A percentile compares a stretch with the other conserved stretches of the same genome.
Evolutionary conservation across 2,329 filamentous ascomycete species (phyloP).

Genomic region (Blastomyces percursus): DNA sequence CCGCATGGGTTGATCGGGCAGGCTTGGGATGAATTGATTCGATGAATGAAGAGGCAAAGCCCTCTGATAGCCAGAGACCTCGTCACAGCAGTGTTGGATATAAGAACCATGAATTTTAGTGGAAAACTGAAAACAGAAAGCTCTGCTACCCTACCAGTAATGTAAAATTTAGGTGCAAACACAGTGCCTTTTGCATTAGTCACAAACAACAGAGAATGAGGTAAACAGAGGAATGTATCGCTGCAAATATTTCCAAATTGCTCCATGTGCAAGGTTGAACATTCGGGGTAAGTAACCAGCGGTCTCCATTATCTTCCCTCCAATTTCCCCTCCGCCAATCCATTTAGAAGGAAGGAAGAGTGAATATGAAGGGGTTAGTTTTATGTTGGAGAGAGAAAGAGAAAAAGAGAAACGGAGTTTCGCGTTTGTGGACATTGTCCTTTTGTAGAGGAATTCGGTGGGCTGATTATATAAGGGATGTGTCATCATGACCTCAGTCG

Average conservation of each 20-base stretch:
- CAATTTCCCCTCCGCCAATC: slow-evolving; percentile 38
- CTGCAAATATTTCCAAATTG: slow-evolving; percentile 39
- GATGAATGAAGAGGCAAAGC: slow-evolving; percentile 41
- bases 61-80: slow-evolving; percentile 47
- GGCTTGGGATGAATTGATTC: slow-evolving; percentile 56
- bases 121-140: background rate
- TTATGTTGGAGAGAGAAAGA: slow-evolving; percentile 29
- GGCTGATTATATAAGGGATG: background rate
- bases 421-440: slow-evolving; percentile 17
- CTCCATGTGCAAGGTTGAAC: slow-evolving; percentile 31
- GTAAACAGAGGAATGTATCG: slow-evolving; percentile 25
- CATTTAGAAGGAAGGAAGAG: slow-evolving; percentile 32
- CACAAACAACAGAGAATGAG: background rate
- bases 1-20: slow-evolving; percentile 56
- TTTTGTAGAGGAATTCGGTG: slow-evolving; percentile 16
- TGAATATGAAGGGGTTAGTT: slow-evolving; percentile 39
- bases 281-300: slow-evolving; percentile 37
- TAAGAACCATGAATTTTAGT: slow-evolving; percentile 17
- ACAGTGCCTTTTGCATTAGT: background rate
- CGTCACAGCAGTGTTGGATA: slow-evolving; percentile 43
- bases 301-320: slow-evolving; percentile 29
- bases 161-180: background rate
- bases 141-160: too few relatives aligned
- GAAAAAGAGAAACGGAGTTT: slow-evolving; percentile 16
- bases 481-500: background rate